phyloP scores from a whole-genome alignment of 257 asterid species.

The Solanum boliviense region DNA sequence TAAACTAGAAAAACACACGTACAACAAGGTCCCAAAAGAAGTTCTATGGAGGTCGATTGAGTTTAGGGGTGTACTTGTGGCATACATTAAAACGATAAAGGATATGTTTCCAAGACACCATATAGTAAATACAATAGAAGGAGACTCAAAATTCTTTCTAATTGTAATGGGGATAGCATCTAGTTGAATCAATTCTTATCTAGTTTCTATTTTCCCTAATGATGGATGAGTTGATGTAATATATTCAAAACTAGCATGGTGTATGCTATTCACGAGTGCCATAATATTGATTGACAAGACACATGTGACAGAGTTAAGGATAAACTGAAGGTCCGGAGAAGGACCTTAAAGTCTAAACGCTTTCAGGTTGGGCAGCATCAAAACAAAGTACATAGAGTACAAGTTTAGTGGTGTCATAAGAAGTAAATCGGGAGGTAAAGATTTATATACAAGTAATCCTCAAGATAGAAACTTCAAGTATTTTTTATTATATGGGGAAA shows the following conservation, averaged over 20 bases:
- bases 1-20: too few species aligned
- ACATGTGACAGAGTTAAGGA: neutral
- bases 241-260: neutral
- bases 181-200: too few species aligned
- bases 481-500: too few species aligned
- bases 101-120: too few species aligned
- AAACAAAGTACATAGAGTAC: neutral
- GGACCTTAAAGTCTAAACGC: neutral
- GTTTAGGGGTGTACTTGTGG: too few species aligned
- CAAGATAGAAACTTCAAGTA: neutral
- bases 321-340: neutral
- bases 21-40: too few species aligned
- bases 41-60: too few species aligned
- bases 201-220: too few species aligned
- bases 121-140: too few species aligned
- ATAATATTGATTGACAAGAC: neutral
- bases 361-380: too few species aligned
- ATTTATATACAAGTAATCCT: neutral
- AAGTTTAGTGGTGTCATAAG: neutral
- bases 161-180: neutral
- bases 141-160: neutral
- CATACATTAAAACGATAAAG: too few species aligned
- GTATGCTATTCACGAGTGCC: neutral
- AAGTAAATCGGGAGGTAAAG: neutral
- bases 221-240: neutral